A percentile compares a stretch with the other conserved stretches of the same genome.
Conservation (phyloP, 179 eudicot genomes). For the Carnegiea gigantea region DNA sequence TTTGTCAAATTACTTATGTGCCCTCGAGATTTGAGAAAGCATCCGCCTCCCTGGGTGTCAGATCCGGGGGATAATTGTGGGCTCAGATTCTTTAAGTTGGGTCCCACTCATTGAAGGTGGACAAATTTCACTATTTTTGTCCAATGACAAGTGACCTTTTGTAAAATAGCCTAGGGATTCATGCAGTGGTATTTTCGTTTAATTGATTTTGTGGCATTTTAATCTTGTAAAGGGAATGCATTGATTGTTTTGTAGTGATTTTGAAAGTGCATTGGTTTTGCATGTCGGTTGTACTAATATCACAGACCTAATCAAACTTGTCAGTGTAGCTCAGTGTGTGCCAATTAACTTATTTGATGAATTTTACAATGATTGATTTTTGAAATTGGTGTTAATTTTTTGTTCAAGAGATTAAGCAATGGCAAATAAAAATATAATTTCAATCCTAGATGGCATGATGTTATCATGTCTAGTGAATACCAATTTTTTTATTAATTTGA, state of each 20-base stretch:
- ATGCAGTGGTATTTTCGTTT: background rate
- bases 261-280: background rate
- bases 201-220: background rate
- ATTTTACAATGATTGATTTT: no score
- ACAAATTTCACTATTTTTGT: slow-evolving; percentile 31
- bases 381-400: no score
- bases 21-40: slow-evolving; percentile 9
- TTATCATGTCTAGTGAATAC: background rate
- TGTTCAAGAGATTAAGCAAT: no score
- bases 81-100: slow-evolving; percentile 30
- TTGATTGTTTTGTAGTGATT: background rate
- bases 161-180: background rate
- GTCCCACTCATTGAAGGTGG: slow-evolving; percentile 42
- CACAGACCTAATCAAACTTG: background rate
- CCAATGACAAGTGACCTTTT: slow-evolving; percentile 36
- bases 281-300: background rate
- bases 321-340: background rate
- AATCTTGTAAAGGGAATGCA: background rate
- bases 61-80: slow-evolving; percentile 29
- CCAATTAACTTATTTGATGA: no score
- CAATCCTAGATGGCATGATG: no score
- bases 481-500: no score
- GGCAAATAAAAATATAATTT: no score
- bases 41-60: slow-evolving; percentile 31
- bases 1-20: background rate